Evolutionary conservation across 2,329 filamentous ascomycete genomes (phyloP), one percentile per base, ranked within the genome.

Genomic region (Davidsoniella eucalypti): DNA sequence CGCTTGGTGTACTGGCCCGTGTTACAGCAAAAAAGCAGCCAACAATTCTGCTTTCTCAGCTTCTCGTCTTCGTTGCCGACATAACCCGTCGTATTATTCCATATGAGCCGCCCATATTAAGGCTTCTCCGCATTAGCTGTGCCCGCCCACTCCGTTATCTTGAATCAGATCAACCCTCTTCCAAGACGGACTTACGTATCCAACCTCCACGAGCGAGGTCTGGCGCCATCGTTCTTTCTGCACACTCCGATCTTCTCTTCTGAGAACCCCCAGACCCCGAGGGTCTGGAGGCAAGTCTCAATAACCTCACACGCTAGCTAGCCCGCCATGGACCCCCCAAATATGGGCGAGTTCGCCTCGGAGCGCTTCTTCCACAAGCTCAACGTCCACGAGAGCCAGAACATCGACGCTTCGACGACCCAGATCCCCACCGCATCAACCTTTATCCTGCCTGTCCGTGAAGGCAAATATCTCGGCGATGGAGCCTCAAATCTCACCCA

Each of bases 281-380:
- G 44, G 47, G 47, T 49, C 47, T 50, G 47, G 41, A 48, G 44
- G 45, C 47, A 42, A 18, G 17, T 47, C 49, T 47, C 44, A 40
- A 36, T 23, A 36, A 10, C 43, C 18, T 18, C 23, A 2, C 44
- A 45, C 37, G 16, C 18, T 12, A 33, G 26, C 10, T 8, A 36
- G 26, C 10, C 26, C 25, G 46, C 63, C 59, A 78, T 80, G 75
- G 77, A 80, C 56, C 75, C 73, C 58, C 69, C 72, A 57, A 76
- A 80, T 56, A 69, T 78, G 54, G 79, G 77, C 54, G 78, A 82
- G 61, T 82, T 82, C 64, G 78, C 76, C 54, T 82, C 78, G 42
- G 69, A 75, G 62, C 73, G 73, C 55, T 82, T 78, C 59, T 76
- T 80, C 56, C 70, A 72, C 50, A 82, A 82, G 63, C 62, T 80